phyloP scores from a whole-genome alignment of 495 filamentous ascomycete genomes.

The Hypoxylon rickii region DNA sequence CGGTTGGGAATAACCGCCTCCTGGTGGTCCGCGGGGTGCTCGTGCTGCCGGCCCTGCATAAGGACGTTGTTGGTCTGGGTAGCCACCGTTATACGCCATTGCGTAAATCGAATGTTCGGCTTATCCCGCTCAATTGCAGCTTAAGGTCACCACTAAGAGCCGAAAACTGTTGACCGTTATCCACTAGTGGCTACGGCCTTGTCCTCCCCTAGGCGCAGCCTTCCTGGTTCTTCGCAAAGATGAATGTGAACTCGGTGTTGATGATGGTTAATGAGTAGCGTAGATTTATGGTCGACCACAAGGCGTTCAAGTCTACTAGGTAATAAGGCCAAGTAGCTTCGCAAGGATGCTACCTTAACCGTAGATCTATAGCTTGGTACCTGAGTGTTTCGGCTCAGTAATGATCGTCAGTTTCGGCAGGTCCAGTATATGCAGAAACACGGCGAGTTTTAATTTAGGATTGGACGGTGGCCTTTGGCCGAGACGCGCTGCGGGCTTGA shows the following conservation, averaged over 20 bases:
- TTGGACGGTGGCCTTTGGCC: slow-evolving; percentile 27
- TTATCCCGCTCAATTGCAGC: too few relatives aligned
- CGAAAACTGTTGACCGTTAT: too few relatives aligned
- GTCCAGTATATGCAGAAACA: slow-evolving; percentile 26
- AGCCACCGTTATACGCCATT: slow-evolving; percentile 56
- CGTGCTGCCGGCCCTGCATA: slow-evolving; percentile 55
- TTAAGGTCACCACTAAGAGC: too few relatives aligned
- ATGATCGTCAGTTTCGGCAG: slow-evolving; percentile 44
- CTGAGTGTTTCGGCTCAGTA: slow-evolving; percentile 40
- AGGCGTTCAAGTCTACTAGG: neutral
- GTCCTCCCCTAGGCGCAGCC: slow-evolving; percentile 9
- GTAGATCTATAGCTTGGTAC: slow-evolving; percentile 21
- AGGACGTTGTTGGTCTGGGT: slow-evolving; percentile 51
- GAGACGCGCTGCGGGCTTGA: slow-evolving; percentile 23
- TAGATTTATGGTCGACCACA: neutral
- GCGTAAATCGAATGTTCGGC: neutral
- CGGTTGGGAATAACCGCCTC: slow-evolving; percentile 47
- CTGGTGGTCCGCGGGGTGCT: slow-evolving; percentile 32
- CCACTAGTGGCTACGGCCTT: neutral
- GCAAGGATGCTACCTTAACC: slow-evolving; percentile 8
- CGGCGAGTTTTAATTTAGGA: slow-evolving; percentile 22
- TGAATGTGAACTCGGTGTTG: neutral
- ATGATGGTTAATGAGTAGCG: neutral
- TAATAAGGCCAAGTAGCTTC: slow-evolving; percentile 7
- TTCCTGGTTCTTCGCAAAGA: slow-evolving; percentile 2